A percentile compares a stretch with the other conserved stretches of the same genome.
These are phyloP conservation scores for Monocercomonoides exilis DNA, from an alignment of 78 protist species.

Conservation along the genomic window DNA sequence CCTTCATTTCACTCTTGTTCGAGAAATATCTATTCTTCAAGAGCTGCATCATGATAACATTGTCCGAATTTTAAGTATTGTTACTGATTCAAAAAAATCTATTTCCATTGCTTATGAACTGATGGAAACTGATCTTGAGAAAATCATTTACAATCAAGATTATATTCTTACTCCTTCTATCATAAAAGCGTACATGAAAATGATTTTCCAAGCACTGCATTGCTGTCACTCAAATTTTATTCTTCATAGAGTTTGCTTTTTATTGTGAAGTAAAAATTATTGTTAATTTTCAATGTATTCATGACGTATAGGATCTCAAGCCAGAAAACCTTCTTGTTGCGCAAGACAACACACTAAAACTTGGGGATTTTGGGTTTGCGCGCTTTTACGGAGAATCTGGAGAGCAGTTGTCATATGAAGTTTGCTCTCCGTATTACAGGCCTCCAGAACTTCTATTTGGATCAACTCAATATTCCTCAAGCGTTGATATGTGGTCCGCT, in stretches of 20 bases:
- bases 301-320: slow-evolving; percentile 17
- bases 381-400: slow-evolving; percentile 6
- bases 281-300: not conserved
- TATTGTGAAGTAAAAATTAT: no score
- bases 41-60: not conserved
- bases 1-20: not conserved
- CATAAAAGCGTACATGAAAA: slow-evolving; percentile 6
- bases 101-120: not conserved
- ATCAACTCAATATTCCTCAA: not conserved
- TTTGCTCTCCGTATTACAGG: slow-evolving; percentile 24
- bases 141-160: not conserved
- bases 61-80: not conserved
- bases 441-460: slow-evolving; percentile 35
- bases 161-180: not conserved
- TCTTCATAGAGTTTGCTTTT: slow-evolving; percentile 21
- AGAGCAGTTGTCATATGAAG: not conserved
- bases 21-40: not conserved
- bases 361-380: slow-evolving; percentile 37
- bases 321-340: slow-evolving; percentile 26
- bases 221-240: not conserved
- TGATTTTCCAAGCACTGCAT: slow-evolving; percentile 3
- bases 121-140: slow-evolving; percentile 15
- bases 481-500: slow-evolving; percentile 29
- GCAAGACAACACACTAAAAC: not conserved
- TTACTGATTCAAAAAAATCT: not conserved